Evolutionary conservation across 495 filamentous ascomycete genomes (phyloP).

Genomic region (Xylaria nigripes): DNA sequence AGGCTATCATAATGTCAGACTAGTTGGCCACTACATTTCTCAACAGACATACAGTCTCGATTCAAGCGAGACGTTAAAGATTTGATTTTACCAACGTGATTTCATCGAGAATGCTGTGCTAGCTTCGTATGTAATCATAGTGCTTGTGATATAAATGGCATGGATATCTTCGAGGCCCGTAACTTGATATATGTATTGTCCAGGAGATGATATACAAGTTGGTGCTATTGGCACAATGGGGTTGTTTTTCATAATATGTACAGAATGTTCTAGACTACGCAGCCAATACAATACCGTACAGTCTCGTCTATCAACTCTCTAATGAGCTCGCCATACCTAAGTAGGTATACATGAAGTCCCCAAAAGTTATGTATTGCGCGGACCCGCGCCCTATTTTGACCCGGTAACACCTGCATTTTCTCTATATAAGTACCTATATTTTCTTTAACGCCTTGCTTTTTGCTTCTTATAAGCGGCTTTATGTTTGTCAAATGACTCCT

Average conservation of each 20-base stretch:
- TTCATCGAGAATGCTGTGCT: not conserved
- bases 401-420: no score
- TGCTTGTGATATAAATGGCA: not conserved
- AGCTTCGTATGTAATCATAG: not conserved
- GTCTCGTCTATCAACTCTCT: not conserved
- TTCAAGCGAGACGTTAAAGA: not conserved
- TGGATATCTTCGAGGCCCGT: not conserved
- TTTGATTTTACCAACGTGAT: not conserved
- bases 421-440: no score
- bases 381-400: no score
- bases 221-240: not conserved
- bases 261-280: not conserved
- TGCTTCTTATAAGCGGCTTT: not conserved
- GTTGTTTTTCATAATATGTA: not conserved
- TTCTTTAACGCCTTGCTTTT: not conserved
- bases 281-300: not conserved
- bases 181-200: not conserved
- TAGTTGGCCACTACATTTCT: constrained; percentile 13
- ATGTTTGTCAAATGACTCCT: not conserved
- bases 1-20: constrained; percentile 12
- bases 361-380: no score
- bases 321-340: not conserved
- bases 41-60: no score
- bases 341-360: no score
- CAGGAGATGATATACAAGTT: not conserved